These are phyloP conservation scores for Candida dajiaensis DNA, from an alignment of 805 yeast genomes.

Conservation along the genomic window DNA sequence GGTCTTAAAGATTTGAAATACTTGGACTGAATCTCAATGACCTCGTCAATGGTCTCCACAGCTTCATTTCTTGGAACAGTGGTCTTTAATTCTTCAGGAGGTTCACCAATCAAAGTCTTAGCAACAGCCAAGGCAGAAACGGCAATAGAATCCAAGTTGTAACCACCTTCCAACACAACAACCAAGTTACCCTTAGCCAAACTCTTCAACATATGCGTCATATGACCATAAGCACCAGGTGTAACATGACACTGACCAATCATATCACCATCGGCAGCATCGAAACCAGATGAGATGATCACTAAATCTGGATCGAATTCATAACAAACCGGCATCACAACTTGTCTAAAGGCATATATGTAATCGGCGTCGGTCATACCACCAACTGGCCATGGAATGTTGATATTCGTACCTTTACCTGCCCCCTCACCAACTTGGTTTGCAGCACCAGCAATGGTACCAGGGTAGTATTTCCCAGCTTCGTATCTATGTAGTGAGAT, in stretches of 20 bases:
- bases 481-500: conserved; percentile 91
- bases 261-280: conserved; percentile 97
- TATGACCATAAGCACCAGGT: conserved; percentile 93
- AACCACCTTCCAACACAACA: conserved; percentile 94
- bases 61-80: conserved; percentile 70
- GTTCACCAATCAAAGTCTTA: conserved; percentile 87
- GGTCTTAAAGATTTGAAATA: conserved; percentile 85
- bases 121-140: conserved; percentile 89
- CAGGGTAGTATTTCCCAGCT: conserved; percentile 89
- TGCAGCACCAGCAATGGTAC: conserved; percentile 78
- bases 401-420: conserved; percentile 85
- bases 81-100: conserved; percentile 73
- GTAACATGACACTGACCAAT: conserved; percentile 95
- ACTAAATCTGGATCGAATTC: conserved; percentile 93
- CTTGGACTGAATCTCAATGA: conserved; percentile 69
- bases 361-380: conserved; percentile 97
- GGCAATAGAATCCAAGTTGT: conserved; percentile 86
- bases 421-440: conserved; percentile 78
- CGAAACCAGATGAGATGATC: conserved; percentile 92
- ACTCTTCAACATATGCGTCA: conserved; percentile 87
- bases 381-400: conserved; percentile 88
- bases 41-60: conserved; percentile 74
- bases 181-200: conserved; percentile 85
- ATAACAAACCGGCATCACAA: conserved; percentile 80
- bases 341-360: conserved; percentile 79